Evolutionary conservation across 116 monocot species (phyloP), one percentile per base, ranked within the genome.

Genomic region (Posidonia oceanica): DNA sequence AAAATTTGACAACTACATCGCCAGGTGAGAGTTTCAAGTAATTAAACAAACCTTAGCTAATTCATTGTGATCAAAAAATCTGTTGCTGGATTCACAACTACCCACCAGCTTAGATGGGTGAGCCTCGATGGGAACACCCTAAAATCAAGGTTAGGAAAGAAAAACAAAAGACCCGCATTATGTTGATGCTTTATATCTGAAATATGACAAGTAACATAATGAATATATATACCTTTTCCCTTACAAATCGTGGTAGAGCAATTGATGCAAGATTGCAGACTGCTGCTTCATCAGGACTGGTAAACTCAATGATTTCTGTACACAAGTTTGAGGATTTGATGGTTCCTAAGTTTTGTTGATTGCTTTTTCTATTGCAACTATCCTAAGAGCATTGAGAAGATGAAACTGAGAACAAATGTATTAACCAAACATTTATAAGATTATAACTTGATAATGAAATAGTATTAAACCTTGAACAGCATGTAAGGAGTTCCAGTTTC

Each of bases 401-500:
- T 40, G 39, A 16, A 65, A 6, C 14, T 39, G 14, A 40, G n/a
- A 44, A 41, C 5, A 41, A 17, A 23, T 62, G 10, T 22, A 62
- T 37, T 7, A 62, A 13, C 4, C 36, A 42, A 8, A 17, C 16
- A 1, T 57, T 18, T 57, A 4, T 18, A 14, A 63, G 63, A 63
- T 15, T 0, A 63, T 17, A 63, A 39, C 4, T 18, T 44, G 66
- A 66, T 4, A 42, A 48, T 48, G 16, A 39, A 37, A 22, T 4
- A 18, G 44, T 23, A 36, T 21, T 21, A 54, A 78, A 91, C 97
- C 92, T 97, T 97, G 76, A 75, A 97, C 39, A 97, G 85, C 92
- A 97, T 97, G 59, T 89, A 92, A 14, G 97, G 92, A 63, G 92
- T 97, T 68, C 97, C 92, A 69, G 89, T 92, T 74, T 97, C 92